phyloP scores from a whole-genome alignment of 2,329 filamentous ascomycete species.

The Didymella pinodella region DNA sequence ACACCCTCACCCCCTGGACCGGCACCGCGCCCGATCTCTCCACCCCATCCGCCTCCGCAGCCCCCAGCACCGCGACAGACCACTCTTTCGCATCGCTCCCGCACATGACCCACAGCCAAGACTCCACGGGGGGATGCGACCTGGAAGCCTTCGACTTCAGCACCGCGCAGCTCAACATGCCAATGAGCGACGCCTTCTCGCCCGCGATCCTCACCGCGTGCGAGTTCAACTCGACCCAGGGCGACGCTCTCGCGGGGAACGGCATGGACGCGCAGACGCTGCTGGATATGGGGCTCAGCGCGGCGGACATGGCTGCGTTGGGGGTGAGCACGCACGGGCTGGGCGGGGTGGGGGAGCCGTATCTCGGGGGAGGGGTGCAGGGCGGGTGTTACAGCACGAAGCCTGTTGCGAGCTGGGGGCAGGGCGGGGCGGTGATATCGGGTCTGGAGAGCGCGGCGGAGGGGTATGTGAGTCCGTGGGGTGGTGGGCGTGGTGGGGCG shows the following conservation, averaged over 20 bases:
- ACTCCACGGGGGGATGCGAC: slow-evolving; percentile 27
- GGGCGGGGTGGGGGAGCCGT: too few species aligned
- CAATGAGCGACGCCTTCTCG: slow-evolving; percentile 46
- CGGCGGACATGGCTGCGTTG: slow-evolving; percentile 25
- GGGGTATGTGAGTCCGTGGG: slow-evolving; percentile 8
- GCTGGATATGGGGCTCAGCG: slow-evolving; percentile 24
- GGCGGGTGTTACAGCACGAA: slow-evolving; percentile 12
- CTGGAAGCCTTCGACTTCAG: slow-evolving; percentile 53
- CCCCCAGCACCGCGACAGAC: slow-evolving; percentile 35
- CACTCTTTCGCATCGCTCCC: slow-evolving; percentile 39
- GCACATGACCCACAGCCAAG: slow-evolving; percentile 33
- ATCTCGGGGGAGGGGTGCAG: too few species aligned
- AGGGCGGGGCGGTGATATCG: slow-evolving; percentile 2
- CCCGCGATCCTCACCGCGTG: slow-evolving; percentile 39
- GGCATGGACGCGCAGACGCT: slow-evolving; percentile 25
- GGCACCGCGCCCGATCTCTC: slow-evolving; percentile 33
- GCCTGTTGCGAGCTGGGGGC: slow-evolving; percentile 1
- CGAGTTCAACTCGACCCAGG: slow-evolving; percentile 20
- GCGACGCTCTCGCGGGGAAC: slow-evolving; percentile 1
- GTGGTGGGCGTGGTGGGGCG: not conserved
- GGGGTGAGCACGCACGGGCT: slow-evolving; percentile 8
- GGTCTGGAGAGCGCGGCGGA: slow-evolving; percentile 4
- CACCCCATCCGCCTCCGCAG: slow-evolving; percentile 32
- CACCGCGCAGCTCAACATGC: slow-evolving; percentile 49
- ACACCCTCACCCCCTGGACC: slow-evolving; percentile 33